Evolutionary conservation across 768 basidiomycete genomes (phyloP).

Genomic region (Leccinum arenicola): DNA sequence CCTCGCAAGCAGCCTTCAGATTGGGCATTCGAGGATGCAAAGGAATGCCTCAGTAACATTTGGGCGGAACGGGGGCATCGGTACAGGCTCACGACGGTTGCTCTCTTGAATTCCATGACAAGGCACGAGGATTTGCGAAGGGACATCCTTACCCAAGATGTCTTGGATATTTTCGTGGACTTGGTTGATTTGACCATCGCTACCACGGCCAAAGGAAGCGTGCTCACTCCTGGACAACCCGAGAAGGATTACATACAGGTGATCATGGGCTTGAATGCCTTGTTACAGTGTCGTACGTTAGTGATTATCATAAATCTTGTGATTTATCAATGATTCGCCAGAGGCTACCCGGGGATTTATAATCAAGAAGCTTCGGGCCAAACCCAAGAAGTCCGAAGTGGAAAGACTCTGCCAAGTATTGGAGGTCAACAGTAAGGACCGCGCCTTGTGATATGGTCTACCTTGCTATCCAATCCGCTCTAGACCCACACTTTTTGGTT

Average conservation of each 20-base stretch:
- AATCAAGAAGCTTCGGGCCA: neutral
- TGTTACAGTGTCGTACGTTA: slow-evolving; percentile 19
- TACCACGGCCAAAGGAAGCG: neutral
- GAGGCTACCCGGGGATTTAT: slow-evolving; percentile 8
- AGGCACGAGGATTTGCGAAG: slow-evolving; percentile 12
- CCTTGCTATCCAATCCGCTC: neutral
- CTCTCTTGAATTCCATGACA: slow-evolving; percentile 21
- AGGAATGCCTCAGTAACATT: neutral
- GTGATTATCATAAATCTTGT: neutral
- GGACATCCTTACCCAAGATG: slow-evolving; percentile 12
- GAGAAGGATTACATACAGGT: slow-evolving; percentile 12
- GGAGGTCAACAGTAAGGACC: slow-evolving; percentile 9
- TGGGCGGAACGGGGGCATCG: slow-evolving; percentile 12
- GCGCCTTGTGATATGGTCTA: neutral
- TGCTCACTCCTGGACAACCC: neutral
- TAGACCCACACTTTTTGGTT: slow-evolving; percentile 10
- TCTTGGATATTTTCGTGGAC: slow-evolving; percentile 10
- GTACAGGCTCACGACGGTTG: slow-evolving; percentile 16
- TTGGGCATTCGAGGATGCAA: neutral
- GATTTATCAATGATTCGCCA: neutral
- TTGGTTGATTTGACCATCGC: slow-evolving; percentile 16
- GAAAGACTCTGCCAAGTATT: slow-evolving; percentile 15
- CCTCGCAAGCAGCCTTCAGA: neutral
- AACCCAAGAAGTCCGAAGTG: neutral
- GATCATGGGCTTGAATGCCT: slow-evolving; percentile 18